Evolutionary conservation across 1,284 basidiomycete genomes (phyloP), one percentile per base, ranked within the genome.

Genomic region (Pisolithus thermaeus): DNA sequence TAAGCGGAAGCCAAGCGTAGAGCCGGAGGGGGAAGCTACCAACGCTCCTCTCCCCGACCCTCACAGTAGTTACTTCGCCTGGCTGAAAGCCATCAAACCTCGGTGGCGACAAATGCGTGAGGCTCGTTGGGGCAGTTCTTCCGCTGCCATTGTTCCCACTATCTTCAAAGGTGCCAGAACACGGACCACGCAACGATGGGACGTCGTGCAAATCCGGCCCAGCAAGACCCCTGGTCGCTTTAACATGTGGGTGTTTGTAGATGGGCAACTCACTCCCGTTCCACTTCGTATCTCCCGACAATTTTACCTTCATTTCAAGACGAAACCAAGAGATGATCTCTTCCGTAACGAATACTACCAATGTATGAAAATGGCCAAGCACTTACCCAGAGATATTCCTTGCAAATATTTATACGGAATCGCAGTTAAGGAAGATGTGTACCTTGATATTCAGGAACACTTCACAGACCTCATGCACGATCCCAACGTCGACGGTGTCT

Each of bases 401-500:
- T 86, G 85, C 56, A 76, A 78, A 46, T 84, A 98, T 65, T 75
- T 99, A 1, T 96, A 90, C 76, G 87, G 86, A 58, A 72, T 99
- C 46, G 77, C 81, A 1, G 92, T 97, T 28, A 79, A 86, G 37
- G 97, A 99, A 67, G 85, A 88, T 4, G 70, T 86, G 14, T 99
- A 87, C 67, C 76, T 89, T 32, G 84, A 91, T 41, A 90, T 89
- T 27, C 88, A 93, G 60, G 85, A 90, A 51, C 90, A 97, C 65
- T 98, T 98, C 64, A 87, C 92, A 32, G 86, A 92, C 61, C 77
- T 99, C 49, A 90, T 86, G 56, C 97, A 97, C 66, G 91, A 96
- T 62, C 91, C 95, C 0, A 94, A 92, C 63, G 92, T 98, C 7
- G 94, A 98, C 59, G 94, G 93, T 2, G 90, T 97, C 2, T 99